Conservation (phyloP, 176 grass and related monocot species). For the Ananas comosus region DNA sequence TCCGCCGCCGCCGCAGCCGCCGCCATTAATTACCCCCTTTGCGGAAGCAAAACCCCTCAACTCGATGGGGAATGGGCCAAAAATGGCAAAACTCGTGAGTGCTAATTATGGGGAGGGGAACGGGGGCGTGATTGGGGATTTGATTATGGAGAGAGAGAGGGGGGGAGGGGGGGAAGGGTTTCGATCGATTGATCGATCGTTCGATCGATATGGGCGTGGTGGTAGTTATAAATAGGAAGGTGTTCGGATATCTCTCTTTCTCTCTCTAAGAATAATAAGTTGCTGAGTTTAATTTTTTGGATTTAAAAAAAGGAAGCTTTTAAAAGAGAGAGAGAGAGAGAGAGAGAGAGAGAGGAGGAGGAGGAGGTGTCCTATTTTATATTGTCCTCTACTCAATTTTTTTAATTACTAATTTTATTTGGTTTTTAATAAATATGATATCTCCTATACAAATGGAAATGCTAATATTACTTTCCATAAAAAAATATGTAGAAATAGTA, state of each 20-base stretch:
- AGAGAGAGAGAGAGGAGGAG: too few relatives aligned
- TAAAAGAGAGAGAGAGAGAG: too few relatives aligned
- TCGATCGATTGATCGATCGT: background rate
- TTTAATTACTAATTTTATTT: background rate
- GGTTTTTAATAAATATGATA: too few relatives aligned
- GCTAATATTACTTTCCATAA: too few relatives aligned
- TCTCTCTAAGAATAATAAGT: background rate
- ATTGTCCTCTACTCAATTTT: background rate
- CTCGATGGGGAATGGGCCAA: conserved; percentile 11
- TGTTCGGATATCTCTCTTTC: background rate
- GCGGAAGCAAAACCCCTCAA: background rate
- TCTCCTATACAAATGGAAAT: too few relatives aligned
- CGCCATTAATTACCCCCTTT: conserved; percentile 37
- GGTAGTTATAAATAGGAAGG: background rate
- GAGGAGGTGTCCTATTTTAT: background rate
- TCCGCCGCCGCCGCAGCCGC: conserved; percentile 60
- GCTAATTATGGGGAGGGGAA: background rate
- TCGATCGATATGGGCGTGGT: background rate
- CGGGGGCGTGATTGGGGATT: conserved; percentile 2
- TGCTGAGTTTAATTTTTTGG: background rate
- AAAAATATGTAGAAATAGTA: too few relatives aligned
- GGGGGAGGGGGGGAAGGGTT: background rate
- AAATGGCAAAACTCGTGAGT: background rate
- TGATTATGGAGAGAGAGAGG: background rate
- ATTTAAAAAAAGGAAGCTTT: background rate